phyloP scores from a whole-genome alignment of 352 stramenopile species.

The Paralagenidium karlingii region DNA sequence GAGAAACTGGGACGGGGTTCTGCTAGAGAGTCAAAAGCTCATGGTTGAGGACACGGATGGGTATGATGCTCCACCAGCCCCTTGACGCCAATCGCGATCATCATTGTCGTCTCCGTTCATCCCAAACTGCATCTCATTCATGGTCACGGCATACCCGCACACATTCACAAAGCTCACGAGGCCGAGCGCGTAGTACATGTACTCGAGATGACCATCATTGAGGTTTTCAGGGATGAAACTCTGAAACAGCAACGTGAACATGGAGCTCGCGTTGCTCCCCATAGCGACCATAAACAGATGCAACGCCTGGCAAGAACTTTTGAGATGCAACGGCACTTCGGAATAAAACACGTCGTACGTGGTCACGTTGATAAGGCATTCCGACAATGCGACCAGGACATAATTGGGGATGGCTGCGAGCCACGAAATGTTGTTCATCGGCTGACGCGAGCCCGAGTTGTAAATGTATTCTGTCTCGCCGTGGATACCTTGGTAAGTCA shows the following conservation, averaged over 20 bases:
- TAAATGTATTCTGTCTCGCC: constrained; percentile 12
- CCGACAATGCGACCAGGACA: constrained; percentile 62
- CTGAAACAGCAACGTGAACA: constrained; percentile 78
- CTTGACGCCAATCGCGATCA: no score
- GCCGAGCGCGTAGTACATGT: constrained; percentile 83
- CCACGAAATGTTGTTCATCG: constrained; percentile 80
- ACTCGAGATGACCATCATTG: constrained; percentile 78
- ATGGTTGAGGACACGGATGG: no score
- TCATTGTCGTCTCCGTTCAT: constrained; percentile 66
- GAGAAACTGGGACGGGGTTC: no score
- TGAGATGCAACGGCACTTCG: constrained; percentile 76
- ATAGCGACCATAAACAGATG: constrained; percentile 84
- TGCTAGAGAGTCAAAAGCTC: no score
- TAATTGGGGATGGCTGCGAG: constrained; percentile 75
- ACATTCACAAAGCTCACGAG: constrained; percentile 63
- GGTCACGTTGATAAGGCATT: constrained; percentile 83
- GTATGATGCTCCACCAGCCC: no score
- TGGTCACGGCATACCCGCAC: constrained; percentile 54
- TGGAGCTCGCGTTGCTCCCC: constrained; percentile 80
- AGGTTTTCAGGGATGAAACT: constrained; percentile 57
- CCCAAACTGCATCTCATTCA: constrained; percentile 82
- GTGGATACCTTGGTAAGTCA: constrained; percentile 24
- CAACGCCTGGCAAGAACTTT: constrained; percentile 80
- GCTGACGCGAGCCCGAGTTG: constrained; percentile 41
- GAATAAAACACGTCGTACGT: constrained; percentile 84